Conservation (phyloP, 345 rosid species). For the Barbarea vulgaris region DNA sequence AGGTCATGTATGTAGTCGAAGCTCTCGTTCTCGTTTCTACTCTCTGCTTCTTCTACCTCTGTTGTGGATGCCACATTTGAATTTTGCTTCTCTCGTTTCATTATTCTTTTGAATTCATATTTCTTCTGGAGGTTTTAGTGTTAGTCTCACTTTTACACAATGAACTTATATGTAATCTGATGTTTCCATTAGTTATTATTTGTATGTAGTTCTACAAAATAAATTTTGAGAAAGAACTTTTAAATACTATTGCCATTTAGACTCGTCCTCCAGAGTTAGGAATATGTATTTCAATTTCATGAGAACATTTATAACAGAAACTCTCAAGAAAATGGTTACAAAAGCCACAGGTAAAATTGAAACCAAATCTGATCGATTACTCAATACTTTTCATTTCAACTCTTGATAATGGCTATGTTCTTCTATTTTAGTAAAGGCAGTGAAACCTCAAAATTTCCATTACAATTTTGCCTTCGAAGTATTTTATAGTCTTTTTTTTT, state of each 20-base stretch:
- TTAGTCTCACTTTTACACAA: not conserved
- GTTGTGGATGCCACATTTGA: slow-evolving; percentile 74
- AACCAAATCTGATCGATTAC: not conserved
- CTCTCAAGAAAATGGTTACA: not conserved
- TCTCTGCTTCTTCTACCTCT: slow-evolving; percentile 76
- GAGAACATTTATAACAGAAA: not conserved
- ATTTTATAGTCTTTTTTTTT: not conserved
- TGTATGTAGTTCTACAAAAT: not conserved
- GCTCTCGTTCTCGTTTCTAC: slow-evolving; percentile 63
- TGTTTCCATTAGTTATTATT: slow-evolving; percentile 2
- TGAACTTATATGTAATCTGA: slow-evolving; percentile 9
- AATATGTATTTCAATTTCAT: not conserved
- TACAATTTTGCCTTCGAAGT: not conserved
- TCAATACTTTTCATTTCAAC: not conserved
- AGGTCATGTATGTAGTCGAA: slow-evolving; percentile 59
- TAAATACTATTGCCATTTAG: not conserved
- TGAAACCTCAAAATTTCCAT: slow-evolving; percentile 18
- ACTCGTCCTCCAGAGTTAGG: not conserved
- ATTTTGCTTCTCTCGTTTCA: not conserved
- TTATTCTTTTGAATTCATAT: slow-evolving; percentile 17
- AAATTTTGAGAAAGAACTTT: not conserved
- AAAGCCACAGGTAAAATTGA: not conserved
- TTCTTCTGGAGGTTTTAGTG: not conserved
- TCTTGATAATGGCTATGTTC: slow-evolving; percentile 5
- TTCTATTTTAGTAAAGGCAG: not conserved